These are phyloP conservation scores for Monilinia vaccinii-corymbosi DNA, from an alignment of 2,329 filamentous ascomycete genomes.

Conservation along the genomic window DNA sequence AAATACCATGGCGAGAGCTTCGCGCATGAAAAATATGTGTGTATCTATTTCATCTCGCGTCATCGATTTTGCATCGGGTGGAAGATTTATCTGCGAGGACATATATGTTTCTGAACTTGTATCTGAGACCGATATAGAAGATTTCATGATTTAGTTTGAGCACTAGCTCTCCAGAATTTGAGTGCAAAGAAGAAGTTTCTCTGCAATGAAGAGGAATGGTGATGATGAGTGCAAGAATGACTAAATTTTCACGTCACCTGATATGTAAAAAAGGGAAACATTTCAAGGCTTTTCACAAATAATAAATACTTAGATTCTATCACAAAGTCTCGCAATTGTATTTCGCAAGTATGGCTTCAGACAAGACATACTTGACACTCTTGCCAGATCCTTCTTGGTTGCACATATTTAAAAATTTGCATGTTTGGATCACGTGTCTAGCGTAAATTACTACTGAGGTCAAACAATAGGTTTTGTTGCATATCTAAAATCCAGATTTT, in stretches of 20 bases:
- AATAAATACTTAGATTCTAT: neutral
- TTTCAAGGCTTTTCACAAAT: neutral
- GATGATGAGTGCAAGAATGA: neutral
- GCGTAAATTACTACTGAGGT: no score
- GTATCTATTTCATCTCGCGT: slow-evolving; percentile 20
- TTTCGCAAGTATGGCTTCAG: no score
- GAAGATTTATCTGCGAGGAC: neutral
- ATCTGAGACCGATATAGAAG: neutral
- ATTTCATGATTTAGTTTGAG: neutral
- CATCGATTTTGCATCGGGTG: slow-evolving; percentile 8
- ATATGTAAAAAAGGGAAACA: neutral
- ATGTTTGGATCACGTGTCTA: no score
- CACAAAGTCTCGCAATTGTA: neutral
- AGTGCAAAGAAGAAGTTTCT: neutral
- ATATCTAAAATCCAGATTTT: no score
- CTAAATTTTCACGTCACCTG: neutral
- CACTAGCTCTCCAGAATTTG: neutral
- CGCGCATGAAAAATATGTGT: slow-evolving; percentile 63
- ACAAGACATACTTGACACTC: no score
- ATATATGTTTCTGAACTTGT: neutral
- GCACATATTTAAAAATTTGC: no score
- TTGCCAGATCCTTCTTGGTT: no score
- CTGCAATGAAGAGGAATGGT: neutral
- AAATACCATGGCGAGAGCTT: slow-evolving; percentile 75
- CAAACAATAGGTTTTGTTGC: no score